phyloP scores from a whole-genome alignment of 768 basidiomycete species.

The Mycena alexandri region DNA sequence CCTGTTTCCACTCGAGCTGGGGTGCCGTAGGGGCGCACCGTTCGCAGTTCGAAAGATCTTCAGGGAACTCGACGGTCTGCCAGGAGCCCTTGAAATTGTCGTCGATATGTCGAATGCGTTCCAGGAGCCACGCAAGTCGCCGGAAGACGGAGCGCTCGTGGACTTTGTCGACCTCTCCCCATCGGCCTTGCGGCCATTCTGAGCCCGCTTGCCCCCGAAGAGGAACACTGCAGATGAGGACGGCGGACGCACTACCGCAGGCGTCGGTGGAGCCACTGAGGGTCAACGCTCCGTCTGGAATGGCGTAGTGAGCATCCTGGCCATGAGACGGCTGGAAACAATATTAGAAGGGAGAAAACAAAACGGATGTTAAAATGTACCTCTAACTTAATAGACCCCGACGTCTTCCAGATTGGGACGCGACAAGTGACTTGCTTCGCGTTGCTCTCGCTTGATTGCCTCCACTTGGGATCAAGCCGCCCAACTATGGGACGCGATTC shows the following conservation, averaged over 20 bases:
- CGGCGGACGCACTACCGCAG: slow-evolving; percentile 81
- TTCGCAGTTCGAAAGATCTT: slow-evolving; percentile 70
- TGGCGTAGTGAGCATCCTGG: slow-evolving; percentile 72
- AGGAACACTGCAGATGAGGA: slow-evolving; percentile 83
- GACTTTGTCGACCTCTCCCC: slow-evolving; percentile 88
- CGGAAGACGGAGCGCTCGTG: slow-evolving; percentile 88
- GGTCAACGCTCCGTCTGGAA: slow-evolving; percentile 67
- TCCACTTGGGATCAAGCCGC: slow-evolving; percentile 81
- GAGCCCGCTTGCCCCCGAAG: slow-evolving; percentile 76
- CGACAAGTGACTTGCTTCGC: slow-evolving; percentile 66
- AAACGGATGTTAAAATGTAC: slow-evolving; percentile 53
- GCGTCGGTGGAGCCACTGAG: slow-evolving; percentile 68
- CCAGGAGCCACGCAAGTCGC: slow-evolving; percentile 87
- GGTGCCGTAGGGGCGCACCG: slow-evolving; percentile 88
- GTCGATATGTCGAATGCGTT: slow-evolving; percentile 83
- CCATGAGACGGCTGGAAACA: slow-evolving; percentile 62
- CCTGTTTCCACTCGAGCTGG: slow-evolving; percentile 77
- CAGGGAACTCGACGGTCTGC: slow-evolving; percentile 66
- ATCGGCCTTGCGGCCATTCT: slow-evolving; percentile 82
- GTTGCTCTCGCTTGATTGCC: slow-evolving; percentile 69
- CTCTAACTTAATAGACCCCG: slow-evolving; percentile 62
- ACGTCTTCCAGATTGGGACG: slow-evolving; percentile 75
- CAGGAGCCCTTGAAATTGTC: slow-evolving; percentile 71
- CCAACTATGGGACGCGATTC: slow-evolving; percentile 84
- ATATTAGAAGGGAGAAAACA: slow-evolving; percentile 22